These are phyloP conservation scores for Madurella fahalii DNA, from an alignment of 2,329 filamentous ascomycete genomes.

Conservation along the genomic window DNA sequence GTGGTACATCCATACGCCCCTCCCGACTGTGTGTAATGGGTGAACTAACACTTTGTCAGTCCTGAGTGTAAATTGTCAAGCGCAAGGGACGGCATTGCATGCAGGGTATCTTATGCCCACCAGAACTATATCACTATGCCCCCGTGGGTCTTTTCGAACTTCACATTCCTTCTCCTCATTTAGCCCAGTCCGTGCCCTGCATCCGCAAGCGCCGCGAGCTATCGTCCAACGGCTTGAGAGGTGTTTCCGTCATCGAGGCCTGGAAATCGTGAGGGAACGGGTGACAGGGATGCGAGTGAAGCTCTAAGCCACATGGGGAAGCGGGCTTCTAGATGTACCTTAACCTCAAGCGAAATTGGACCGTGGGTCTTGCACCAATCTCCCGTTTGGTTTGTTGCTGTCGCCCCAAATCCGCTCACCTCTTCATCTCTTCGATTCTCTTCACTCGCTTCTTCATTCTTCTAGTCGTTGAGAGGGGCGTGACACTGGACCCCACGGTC, in stretches of 20 bases:
- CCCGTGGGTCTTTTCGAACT: not conserved
- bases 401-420: slow-evolving; percentile 16
- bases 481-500: slow-evolving; percentile 20
- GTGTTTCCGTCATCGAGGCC: not conserved
- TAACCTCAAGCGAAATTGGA: slow-evolving; percentile 29
- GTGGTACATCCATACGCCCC: too few relatives aligned
- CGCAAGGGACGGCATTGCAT: not conserved
- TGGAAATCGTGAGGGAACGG: not conserved
- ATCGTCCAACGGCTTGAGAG: too few relatives aligned
- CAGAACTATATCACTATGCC: slow-evolving; percentile 3
- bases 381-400: slow-evolving; percentile 17
- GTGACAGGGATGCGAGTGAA: slow-evolving; percentile 9
- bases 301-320: slow-evolving; percentile 22
- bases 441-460: slow-evolving; percentile 19
- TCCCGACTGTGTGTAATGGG: too few relatives aligned
- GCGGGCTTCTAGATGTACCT: slow-evolving; percentile 16
- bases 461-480: slow-evolving; percentile 16
- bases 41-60: not conserved
- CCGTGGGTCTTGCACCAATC: slow-evolving; percentile 22
- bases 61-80: not conserved
- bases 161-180: not conserved
- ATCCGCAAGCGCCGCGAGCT: not conserved
- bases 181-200: not conserved
- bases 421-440: slow-evolving; percentile 16
- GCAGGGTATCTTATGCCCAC: not conserved